Base-by-base conservation (phyloP, 192 early-diverging fungal genomes). In the Dissophora globulifera region DNA sequence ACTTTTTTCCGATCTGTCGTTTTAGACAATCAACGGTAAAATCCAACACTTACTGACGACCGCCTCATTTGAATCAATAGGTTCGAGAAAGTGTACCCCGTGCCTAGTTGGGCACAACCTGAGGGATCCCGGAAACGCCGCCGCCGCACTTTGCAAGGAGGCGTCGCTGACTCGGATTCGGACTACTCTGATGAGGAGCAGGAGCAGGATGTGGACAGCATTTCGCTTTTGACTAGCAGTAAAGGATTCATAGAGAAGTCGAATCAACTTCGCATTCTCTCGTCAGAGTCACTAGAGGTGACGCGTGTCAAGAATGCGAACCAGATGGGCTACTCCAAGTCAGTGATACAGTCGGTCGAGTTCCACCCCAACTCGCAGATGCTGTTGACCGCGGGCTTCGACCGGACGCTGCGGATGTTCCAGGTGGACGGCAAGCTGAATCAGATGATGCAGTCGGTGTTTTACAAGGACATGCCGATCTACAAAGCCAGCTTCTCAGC, bases 311-410 rank as follows among this genome's bases (percentile, higher is more conserved):
- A 88, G 78, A 88, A 95, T 70, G 94, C 90, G 4, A 95, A 95
- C 66, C 86, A 91, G 48, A 76, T 80, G 69, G 82, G 56, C 20
- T 89, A 88, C 55, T 87, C 86, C 6, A 78, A 91, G 58, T 89
- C 91, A 6, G 86, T 84, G 4, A 81, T 98, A 16, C 86, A 89
- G 50, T 82, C 84, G 17, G 70, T 94, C 2, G 76, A 86, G 60
- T 99, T 97, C 85, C 97, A 99, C 67, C 97, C 97, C 10, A 92
- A 86, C 45, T 90, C 93, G 11, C 89, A 90, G 42, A 93, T 98
- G 23, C 56, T 98, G 46, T 63, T 99, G 68, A 97, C 96, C 0
- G 92, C 90, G 4, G 95, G 96, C 7, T 83, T 92, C 23, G 96
- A 98, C 78, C 89, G 88, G 64, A 96, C 96, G 16, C 61, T 98